Percentiles rank a stretch among this genome's conserved stretches.
Evolutionary conservation across 1,284 basidiomycete species (phyloP).

Genomic region (Ustilago nuda): DNA sequence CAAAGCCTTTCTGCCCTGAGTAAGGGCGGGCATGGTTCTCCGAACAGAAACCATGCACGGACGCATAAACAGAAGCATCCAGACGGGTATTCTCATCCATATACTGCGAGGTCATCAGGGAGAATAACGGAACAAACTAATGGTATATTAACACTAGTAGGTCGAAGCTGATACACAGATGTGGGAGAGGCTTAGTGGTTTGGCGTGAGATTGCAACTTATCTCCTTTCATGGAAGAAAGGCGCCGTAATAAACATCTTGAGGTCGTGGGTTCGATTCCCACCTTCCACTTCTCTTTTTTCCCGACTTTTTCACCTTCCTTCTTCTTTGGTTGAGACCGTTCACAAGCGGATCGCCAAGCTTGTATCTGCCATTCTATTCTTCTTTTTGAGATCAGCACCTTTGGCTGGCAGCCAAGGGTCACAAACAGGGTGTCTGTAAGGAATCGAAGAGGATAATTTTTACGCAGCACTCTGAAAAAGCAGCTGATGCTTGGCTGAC

Average conservation of each 20-base stretch:
- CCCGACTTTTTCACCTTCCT: background rate
- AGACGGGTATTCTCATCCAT: background rate
- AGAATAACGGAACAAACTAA: too few species aligned
- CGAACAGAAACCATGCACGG: background rate
- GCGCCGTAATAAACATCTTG: slow-evolving; percentile 40
- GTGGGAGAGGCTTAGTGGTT: slow-evolving; percentile 63
- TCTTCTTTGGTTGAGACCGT: too few species aligned
- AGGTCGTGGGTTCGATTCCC: slow-evolving; percentile 61
- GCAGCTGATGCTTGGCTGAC: background rate
- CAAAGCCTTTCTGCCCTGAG: too few species aligned
- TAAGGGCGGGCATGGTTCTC: background rate
- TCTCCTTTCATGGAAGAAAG: slow-evolving; percentile 16
- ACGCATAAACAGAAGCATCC: background rate
- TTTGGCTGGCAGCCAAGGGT: too few species aligned
- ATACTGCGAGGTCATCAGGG: background rate
- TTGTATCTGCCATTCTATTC: too few species aligned
- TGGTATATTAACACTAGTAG: background rate
- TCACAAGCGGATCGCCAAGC: too few species aligned
- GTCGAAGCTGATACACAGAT: background rate
- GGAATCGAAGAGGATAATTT: background rate
- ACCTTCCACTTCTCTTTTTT: slow-evolving; percentile 49
- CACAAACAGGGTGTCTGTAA: too few species aligned
- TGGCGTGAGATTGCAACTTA: slow-evolving; percentile 61
- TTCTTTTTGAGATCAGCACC: too few species aligned
- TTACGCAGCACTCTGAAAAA: background rate